phyloP scores from a whole-genome alignment of 2,329 filamentous ascomycete genomes.

The Aspergillus candidus region DNA sequence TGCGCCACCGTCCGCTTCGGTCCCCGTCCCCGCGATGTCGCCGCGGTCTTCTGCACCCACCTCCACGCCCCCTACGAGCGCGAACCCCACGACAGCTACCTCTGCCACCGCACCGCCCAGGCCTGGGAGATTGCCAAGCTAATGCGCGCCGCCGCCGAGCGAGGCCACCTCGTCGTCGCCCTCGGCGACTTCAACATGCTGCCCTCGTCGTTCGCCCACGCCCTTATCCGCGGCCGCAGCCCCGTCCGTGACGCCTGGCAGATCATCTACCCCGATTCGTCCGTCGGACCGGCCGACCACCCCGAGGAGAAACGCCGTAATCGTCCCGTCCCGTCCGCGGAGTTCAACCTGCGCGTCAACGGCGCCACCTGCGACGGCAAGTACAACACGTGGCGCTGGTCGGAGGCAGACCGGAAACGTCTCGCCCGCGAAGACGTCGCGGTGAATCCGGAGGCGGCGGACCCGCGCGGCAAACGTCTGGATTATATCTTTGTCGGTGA shows the following conservation, averaged over 20 bases:
- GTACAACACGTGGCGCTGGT: constrained; percentile 93
- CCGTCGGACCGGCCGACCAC: constrained; percentile 66
- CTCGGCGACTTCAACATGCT: constrained; percentile 96
- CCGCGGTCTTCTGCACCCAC: constrained; percentile 92
- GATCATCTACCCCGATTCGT: constrained; percentile 73
- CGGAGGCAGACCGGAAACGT: constrained; percentile 60
- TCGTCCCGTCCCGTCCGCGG: constrained; percentile 65
- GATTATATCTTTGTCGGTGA: constrained; percentile 88
- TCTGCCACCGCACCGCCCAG: constrained; percentile 85
- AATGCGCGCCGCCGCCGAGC: constrained; percentile 71
- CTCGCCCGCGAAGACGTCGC: constrained; percentile 59
- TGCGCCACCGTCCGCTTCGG: constrained; percentile 73
- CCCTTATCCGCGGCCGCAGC: constrained; percentile 70
- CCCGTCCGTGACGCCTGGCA: constrained; percentile 81
- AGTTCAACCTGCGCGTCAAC: constrained; percentile 71
- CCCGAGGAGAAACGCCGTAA: constrained; percentile 60
- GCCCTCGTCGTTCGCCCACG: constrained; percentile 77
- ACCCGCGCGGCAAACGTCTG: constrained; percentile 74
- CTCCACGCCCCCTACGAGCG: constrained; percentile 81
- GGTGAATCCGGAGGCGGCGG: constrained; percentile 60
- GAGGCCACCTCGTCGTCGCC: constrained; percentile 76
- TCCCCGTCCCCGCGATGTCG: constrained; percentile 55
- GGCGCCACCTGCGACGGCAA: constrained; percentile 81
- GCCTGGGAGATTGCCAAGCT: constrained; percentile 92
- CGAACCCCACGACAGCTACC: constrained; percentile 74